Evolutionary conservation across 2,329 filamentous ascomycete genomes (phyloP).

Genomic region (Fonsecaea pedrosoi): DNA sequence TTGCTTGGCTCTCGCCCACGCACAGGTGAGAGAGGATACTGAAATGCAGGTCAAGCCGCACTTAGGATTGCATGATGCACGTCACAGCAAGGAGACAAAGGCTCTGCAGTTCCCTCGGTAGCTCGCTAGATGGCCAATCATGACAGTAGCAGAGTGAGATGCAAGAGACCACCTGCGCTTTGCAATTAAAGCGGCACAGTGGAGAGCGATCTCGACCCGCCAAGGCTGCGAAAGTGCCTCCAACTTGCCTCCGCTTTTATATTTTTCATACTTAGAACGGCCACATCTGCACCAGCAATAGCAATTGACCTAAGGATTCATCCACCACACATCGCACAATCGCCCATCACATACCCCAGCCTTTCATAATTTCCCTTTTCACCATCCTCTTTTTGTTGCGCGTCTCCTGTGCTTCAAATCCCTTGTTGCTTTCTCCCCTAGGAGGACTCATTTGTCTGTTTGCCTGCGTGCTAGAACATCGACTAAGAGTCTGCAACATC

Average conservation of each 20-base stretch:
- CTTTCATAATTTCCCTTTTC: slow-evolving; percentile 13
- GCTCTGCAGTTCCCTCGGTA: not conserved
- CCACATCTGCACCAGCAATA: slow-evolving; percentile 13
- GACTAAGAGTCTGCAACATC: slow-evolving; percentile 14
- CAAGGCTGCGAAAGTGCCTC: slow-evolving; percentile 18
- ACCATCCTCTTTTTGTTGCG: slow-evolving; percentile 5
- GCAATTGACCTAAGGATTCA: slow-evolving; percentile 14
- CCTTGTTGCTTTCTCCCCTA: not conserved
- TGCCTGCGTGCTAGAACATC: slow-evolving; percentile 25
- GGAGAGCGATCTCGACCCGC: slow-evolving; percentile 7
- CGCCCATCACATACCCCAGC: slow-evolving; percentile 3
- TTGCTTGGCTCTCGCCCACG: not conserved
- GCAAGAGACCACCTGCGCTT: not conserved
- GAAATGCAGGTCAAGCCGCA: not conserved
- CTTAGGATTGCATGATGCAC: not conserved
- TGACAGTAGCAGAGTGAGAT: not conserved
- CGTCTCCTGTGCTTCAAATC: slow-evolving; percentile 3
- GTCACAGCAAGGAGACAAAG: not conserved
- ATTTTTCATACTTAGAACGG: slow-evolving; percentile 19
- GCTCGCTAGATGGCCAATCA: not conserved
- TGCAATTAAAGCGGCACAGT: slow-evolving; percentile 1
- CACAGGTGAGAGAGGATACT: not conserved
- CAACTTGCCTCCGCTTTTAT: slow-evolving; percentile 23
- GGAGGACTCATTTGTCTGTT: slow-evolving; percentile 7
- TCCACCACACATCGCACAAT: slow-evolving; percentile 17